phyloP scores from a whole-genome alignment of 176 grass and related monocot genomes.

The Aegilops longissima region DNA sequence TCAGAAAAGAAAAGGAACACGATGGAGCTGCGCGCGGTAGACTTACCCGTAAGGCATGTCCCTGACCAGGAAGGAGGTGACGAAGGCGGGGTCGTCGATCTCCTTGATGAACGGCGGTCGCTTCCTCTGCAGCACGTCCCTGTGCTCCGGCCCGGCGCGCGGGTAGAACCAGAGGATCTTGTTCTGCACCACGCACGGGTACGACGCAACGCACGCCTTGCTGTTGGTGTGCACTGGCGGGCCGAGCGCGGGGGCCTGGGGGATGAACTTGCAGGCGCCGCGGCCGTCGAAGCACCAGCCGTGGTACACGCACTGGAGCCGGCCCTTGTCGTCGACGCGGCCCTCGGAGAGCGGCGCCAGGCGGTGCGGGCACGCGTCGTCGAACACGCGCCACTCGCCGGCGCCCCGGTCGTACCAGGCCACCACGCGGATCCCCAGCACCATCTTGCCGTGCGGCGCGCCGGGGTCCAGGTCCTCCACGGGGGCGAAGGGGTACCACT shows the following conservation, averaged over 20 bases:
- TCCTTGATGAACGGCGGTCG: conserved; percentile 57
- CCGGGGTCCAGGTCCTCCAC: conserved; percentile 74
- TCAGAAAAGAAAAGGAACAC: background rate
- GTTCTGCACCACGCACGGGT: conserved; percentile 73
- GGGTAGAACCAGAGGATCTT: conserved; percentile 88
- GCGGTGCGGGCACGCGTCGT: conserved; percentile 81
- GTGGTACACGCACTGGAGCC: conserved; percentile 89
- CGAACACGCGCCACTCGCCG: conserved; percentile 76
- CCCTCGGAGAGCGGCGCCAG: conserved; percentile 86
- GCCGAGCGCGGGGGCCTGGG: conserved; percentile 70
- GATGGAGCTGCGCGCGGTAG: background rate
- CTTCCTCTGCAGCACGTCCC: conserved; percentile 51
- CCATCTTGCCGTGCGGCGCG: conserved; percentile 70
- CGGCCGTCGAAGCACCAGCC: conserved; percentile 95
- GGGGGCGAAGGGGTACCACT: conserved; percentile 77
- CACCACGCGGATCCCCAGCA: conserved; percentile 62
- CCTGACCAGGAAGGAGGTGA: conserved; percentile 37
- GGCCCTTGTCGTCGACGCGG: conserved; percentile 64
- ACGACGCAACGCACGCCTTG: conserved; percentile 68
- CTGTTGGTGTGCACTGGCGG: conserved; percentile 60
- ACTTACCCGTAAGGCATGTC: conserved; percentile 68
- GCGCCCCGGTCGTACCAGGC: conserved; percentile 65
- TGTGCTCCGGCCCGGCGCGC: conserved; percentile 43
- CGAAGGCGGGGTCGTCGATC: conserved; percentile 68
- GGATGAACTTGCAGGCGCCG: conserved; percentile 75